phyloP scores from a whole-genome alignment of 148 eudicot genomes.

The Vaccinium corymbosum region DNA sequence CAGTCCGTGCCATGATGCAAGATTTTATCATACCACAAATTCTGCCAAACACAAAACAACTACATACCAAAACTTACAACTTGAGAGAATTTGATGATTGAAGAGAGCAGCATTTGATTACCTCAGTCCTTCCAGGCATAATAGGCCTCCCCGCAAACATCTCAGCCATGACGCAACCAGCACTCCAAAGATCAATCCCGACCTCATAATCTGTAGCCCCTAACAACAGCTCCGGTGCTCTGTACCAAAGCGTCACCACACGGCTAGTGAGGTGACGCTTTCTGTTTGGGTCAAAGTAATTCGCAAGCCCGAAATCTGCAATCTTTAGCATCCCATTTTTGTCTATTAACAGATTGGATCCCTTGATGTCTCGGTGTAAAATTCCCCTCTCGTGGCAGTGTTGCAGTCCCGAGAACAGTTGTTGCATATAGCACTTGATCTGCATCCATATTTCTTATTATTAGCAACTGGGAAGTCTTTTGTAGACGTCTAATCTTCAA shows the following conservation, averaged over 20 bases:
- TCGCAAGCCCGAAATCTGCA: slow-evolving; percentile 56
- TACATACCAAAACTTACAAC: not conserved
- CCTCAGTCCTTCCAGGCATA: slow-evolving; percentile 53
- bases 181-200: slow-evolving; percentile 58
- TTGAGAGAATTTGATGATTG: not conserved
- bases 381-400: slow-evolving; percentile 51
- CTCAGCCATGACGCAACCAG: slow-evolving; percentile 49
- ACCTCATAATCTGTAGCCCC: slow-evolving; percentile 49
- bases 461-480: too few relatives aligned
- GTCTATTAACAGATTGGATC: slow-evolving; percentile 48
- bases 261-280: slow-evolving; percentile 37
- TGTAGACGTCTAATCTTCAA: too few relatives aligned
- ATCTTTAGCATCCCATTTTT: slow-evolving; percentile 39
- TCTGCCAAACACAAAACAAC: not conserved
- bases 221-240: slow-evolving; percentile 50
- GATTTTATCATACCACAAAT: not conserved
- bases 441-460: slow-evolving; percentile 16
- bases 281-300: slow-evolving; percentile 26
- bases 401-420: slow-evolving; percentile 41
- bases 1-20: not conserved
- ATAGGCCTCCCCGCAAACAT: slow-evolving; percentile 46
- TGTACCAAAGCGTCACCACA: slow-evolving; percentile 53
- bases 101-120: slow-evolving; percentile 10
- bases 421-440: slow-evolving; percentile 51
- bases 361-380: slow-evolving; percentile 51